These are phyloP conservation scores for Arachnomyces sp. DNA, from an alignment of 2,329 filamentous ascomycete genomes.

Conservation along the genomic window DNA sequence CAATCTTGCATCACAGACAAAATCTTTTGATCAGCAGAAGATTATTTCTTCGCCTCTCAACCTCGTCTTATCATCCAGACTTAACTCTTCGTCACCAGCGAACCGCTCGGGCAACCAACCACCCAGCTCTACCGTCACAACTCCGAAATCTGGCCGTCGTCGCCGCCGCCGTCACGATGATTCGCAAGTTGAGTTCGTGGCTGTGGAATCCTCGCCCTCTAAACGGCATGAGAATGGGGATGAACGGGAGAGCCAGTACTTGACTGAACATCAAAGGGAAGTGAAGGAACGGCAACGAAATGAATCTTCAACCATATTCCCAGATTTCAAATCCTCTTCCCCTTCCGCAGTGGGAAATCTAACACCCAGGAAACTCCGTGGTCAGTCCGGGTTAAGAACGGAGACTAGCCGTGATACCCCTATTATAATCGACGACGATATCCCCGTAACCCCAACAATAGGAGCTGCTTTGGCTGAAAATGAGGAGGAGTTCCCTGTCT, in stretches of 20 bases:
- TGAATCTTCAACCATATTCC: slow-evolving; percentile 58
- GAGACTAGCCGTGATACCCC: slow-evolving; percentile 15
- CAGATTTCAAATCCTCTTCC: slow-evolving; percentile 51
- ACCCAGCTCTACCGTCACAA: slow-evolving; percentile 28
- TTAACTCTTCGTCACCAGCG: not conserved
- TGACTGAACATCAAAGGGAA: slow-evolving; percentile 74
- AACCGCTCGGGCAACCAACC: slow-evolving; percentile 9
- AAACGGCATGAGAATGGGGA: slow-evolving; percentile 26
- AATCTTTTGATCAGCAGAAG: slow-evolving; percentile 6
- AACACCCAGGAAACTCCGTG: slow-evolving; percentile 31
- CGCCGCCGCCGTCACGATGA: slow-evolving; percentile 65
- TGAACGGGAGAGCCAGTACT: slow-evolving; percentile 55
- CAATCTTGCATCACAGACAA: slow-evolving; percentile 19
- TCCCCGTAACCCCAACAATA: slow-evolving; percentile 36
- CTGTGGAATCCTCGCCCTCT: slow-evolving; percentile 54
- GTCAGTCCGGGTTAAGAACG: slow-evolving; percentile 6
- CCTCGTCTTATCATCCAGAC: slow-evolving; percentile 9
- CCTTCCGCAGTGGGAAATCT: slow-evolving; percentile 10
- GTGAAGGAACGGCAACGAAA: slow-evolving; percentile 61
- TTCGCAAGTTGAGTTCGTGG: slow-evolving; percentile 70
- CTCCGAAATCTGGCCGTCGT: slow-evolving; percentile 42
- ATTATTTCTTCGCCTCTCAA: slow-evolving; percentile 8
- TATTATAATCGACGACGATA: slow-evolving; percentile 18
- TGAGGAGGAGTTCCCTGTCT: slow-evolving; percentile 41
- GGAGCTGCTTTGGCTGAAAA: slow-evolving; percentile 27